Base-by-base conservation (phyloP, 768 basidiomycete species). In the Collybiopsis luxurians region DNA sequence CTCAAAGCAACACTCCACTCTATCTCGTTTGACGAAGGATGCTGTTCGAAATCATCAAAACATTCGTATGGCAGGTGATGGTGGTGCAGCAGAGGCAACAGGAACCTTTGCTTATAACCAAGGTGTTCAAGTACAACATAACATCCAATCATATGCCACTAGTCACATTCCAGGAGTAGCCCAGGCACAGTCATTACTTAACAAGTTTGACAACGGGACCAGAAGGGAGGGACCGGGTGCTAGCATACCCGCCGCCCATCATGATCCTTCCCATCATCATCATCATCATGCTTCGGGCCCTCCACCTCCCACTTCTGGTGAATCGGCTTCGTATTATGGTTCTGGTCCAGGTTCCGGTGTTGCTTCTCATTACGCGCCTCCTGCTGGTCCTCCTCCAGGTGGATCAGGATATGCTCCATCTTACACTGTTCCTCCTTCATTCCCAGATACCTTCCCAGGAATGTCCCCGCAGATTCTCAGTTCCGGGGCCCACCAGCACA, bases 21-120 rank as follows among this genome's bases (percentile, higher is more conserved):
- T 93, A 38, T 67, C 73, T 27, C 83, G 86, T 23, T 79, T 92
- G 26, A 71, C 73, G 19, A 90, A 88, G 67, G 75, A 86, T 11
- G 69, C 84, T 0, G 89, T 93, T 0, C 80, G 85, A 4, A 82
- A 82, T 60, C 89, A 92, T 70, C 71, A 87, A 66, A 92, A 92
- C 67, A 76, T 85, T 30, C 83, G 90, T 1, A 63, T 75, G 5
- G 73, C 73, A 0, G 82, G 82, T 2, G 79, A 85, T 60, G 80
- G 82, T 27, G 79, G 82, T 2, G 55, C 70, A 0, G 56, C 80
- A 10, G 70, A 73, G 12, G 68, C 78, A 2, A 71, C 84, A 50
- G 83, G 83, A 4, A 67, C 76, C 1, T 80, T 69, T 57, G 82
- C 83, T 0, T 71, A 77, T 40, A 70, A 67, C 44, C 72, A 83